A percentile compares a stretch with the other conserved stretches of the same genome.
Evolutionary conservation across 345 rosid genomes (phyloP).

Genomic region (Populus nigra): DNA sequence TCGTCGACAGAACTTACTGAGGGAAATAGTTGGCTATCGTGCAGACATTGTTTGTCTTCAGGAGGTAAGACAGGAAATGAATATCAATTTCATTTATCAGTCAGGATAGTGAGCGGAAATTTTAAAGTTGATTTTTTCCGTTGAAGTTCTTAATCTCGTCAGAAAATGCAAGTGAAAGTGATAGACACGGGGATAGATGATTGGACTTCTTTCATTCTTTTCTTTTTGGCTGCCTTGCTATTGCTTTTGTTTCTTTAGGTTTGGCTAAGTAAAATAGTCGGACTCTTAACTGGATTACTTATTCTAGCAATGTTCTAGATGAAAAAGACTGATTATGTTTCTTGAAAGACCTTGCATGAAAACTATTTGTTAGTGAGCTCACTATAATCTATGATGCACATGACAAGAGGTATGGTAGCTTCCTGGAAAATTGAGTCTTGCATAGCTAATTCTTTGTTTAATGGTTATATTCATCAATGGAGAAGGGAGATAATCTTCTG

Average conservation of each 20-base stretch:
- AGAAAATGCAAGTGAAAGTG: neutral
- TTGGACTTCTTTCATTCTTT: neutral
- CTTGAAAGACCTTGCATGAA: neutral
- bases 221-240: neutral
- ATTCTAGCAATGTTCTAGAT: neutral
- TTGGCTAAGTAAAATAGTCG: neutral
- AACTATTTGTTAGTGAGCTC: neutral
- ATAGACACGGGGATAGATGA: neutral
- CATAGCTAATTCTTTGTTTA: neutral
- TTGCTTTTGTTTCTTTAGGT: neutral
- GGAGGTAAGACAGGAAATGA: constrained; percentile 51
- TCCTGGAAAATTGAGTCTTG: neutral
- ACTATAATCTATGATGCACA: neutral
- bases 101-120: neutral
- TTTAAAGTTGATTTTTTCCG: neutral
- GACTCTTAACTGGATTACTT: neutral
- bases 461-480: neutral
- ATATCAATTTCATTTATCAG: neutral
- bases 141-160: neutral
- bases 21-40: constrained; percentile 87
- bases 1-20: constrained; percentile 82
- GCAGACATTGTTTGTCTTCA: constrained; percentile 97
- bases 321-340: neutral
- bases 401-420: neutral
- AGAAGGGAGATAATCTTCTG: neutral